These are phyloP conservation scores for Pseudonitzschia pungens DNA, from an alignment of 108 stramenopile genomes.

Conservation along the genomic window DNA sequence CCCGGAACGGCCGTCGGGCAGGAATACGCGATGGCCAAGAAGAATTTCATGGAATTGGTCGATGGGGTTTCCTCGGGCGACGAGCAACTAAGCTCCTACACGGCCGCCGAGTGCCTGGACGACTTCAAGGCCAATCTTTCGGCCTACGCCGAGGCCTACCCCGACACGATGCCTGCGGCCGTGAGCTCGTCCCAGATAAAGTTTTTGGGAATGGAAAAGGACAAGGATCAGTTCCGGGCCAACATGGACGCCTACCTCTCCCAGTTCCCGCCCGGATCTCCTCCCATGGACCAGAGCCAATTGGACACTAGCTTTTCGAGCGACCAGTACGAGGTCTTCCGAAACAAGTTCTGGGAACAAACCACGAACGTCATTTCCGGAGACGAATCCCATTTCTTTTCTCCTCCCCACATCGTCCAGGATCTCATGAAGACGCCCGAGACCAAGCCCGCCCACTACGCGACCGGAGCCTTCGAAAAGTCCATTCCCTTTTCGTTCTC, in stretches of 20 bases:
- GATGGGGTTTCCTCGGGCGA: constrained; percentile 53
- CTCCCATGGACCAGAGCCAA: constrained; percentile 59
- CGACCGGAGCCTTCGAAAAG: constrained; percentile 14
- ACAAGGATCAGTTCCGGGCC: constrained; percentile 64
- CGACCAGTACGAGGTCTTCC: constrained; percentile 81
- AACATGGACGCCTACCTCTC: constrained; percentile 80
- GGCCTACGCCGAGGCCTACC: constrained; percentile 65
- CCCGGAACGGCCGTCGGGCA: constrained; percentile 80
- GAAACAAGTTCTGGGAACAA: constrained; percentile 76
- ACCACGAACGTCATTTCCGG: constrained; percentile 79
- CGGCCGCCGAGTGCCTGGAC: constrained; percentile 45
- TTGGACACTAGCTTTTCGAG: constrained; percentile 65
- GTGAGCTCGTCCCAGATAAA: constrained; percentile 60
- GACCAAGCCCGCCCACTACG: not conserved
- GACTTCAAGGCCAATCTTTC: constrained; percentile 77
- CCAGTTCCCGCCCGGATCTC: constrained; percentile 72
- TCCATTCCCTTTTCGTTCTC: constrained; percentile 69
- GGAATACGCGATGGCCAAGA: constrained; percentile 78
- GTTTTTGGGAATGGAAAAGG: constrained; percentile 82
- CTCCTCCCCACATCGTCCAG: constrained; percentile 66
- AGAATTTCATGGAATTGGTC: constrained; percentile 75
- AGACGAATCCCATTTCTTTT: constrained; percentile 65
- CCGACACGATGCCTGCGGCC: constrained; percentile 73
- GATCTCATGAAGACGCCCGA: constrained; percentile 56
- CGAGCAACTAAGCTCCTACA: constrained; percentile 42